Percentiles rank a stretch among this genome's conserved stretches.
Evolutionary conservation across 441 rosid species (phyloP).

Genomic region (Aquilaria agallochum): DNA sequence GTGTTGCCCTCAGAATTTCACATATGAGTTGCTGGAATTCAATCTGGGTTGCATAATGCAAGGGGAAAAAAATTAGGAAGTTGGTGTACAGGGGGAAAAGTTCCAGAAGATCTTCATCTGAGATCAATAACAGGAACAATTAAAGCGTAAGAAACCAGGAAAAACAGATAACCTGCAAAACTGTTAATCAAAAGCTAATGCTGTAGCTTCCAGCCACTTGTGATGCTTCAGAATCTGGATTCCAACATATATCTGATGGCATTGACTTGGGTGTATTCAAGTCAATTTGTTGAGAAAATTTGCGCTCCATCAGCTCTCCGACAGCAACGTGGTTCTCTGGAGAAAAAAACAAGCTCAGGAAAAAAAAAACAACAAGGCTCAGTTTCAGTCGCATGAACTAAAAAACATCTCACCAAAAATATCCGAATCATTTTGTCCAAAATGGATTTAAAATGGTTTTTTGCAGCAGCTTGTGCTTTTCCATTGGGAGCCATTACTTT

Average conservation of each 20-base stretch:
- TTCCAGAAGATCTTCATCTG: conserved; percentile 7
- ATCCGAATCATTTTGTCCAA: conserved; percentile 70
- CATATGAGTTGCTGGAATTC: conserved; percentile 99
- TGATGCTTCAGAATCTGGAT: conserved; percentile 73
- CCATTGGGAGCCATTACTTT: conserved; percentile 73
- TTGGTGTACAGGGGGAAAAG: conserved; percentile 4
- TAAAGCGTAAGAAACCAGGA: neutral
- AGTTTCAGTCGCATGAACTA: conserved; percentile 5
- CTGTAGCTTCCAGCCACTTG: conserved; percentile 93
- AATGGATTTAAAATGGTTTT: conserved; percentile 89
- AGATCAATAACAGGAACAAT: neutral
- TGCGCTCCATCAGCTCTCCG: conserved; percentile 89
- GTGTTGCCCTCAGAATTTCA: conserved; percentile 97
- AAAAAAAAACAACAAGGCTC: neutral
- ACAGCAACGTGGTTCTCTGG: conserved; percentile 90
- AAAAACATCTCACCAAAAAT: conserved; percentile 66
- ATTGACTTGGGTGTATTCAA: conserved; percentile 64
- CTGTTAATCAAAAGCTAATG: conserved; percentile 91
- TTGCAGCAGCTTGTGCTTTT: conserved; percentile 87
- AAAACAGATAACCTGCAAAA: conserved; percentile 70
- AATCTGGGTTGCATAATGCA: conserved; percentile 50
- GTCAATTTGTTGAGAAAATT: conserved; percentile 55
- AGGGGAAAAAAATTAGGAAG: conserved; percentile 12
- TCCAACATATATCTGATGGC: conserved; percentile 64
- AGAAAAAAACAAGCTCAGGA: neutral